A percentile compares a stretch with the other conserved stretches of the same genome.
These are phyloP conservation scores for Polytrichum formosum DNA, from an alignment of 225 moss, liverwort and hornwort genomes.

Conservation along the genomic window DNA sequence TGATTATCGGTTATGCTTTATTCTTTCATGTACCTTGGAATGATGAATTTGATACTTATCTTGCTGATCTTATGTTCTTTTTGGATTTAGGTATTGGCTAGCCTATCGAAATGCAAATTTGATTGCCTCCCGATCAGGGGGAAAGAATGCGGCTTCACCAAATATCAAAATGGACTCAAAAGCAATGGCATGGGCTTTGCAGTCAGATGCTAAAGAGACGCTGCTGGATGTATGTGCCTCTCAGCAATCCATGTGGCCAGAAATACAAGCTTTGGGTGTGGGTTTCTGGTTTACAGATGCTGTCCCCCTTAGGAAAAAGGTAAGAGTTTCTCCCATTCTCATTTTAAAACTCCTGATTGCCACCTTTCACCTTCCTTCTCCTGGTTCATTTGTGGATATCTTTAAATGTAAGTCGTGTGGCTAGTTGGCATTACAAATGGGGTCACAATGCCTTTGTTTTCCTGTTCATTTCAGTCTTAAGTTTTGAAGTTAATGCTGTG, in stretches of 20 bases:
- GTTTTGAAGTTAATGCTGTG: no score
- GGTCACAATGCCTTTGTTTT: no score
- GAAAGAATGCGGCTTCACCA: conserved; percentile 23
- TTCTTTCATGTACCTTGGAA: no score
- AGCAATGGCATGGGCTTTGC: conserved; percentile 93
- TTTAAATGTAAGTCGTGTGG: no score
- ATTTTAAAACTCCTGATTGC: background rate
- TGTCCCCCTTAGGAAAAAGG: conserved; percentile 72
- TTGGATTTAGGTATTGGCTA: conserved; percentile 75
- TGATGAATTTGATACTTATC: conserved; percentile 8
- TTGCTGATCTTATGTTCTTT: conserved; percentile 5
- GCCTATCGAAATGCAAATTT: conserved; percentile 57
- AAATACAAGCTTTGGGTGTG: conserved; percentile 74
- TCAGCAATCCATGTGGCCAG: conserved; percentile 75
- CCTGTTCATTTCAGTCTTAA: no score
- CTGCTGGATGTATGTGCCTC: conserved; percentile 67
- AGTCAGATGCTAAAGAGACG: conserved; percentile 82
- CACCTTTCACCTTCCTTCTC: background rate
- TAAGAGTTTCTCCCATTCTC: conserved; percentile 14
- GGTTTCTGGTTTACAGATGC: conserved; percentile 91
- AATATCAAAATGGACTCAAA: conserved; percentile 55
- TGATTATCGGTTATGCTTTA: no score
- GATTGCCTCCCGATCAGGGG: conserved; percentile 38
- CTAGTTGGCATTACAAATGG: no score
- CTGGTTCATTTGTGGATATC: no score